phyloP scores from a whole-genome alignment of 2,329 filamentous ascomycete genomes.

The Colletotrichum melonis region DNA sequence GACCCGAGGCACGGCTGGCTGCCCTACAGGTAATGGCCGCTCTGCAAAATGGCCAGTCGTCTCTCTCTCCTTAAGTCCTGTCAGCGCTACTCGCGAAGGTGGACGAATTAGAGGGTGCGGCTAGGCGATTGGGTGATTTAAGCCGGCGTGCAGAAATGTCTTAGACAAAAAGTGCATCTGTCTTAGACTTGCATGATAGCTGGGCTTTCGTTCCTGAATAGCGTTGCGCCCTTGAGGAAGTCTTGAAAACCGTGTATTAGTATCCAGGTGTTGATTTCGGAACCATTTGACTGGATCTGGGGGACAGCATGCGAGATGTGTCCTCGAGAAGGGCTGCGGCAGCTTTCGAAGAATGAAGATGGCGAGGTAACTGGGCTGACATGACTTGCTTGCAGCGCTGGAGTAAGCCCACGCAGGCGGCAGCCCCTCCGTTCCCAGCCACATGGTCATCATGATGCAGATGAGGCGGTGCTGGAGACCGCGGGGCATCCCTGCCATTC shows the following conservation, averaged over 20 bases:
- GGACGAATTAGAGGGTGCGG: neutral
- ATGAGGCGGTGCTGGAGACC: conserved; percentile 26
- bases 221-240: neutral
- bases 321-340: neutral
- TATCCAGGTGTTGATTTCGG: neutral
- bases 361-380: neutral
- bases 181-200: conserved; percentile 28
- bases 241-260: neutral
- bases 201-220: conserved; percentile 21
- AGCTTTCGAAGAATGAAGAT: neutral
- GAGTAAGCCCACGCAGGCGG: neutral
- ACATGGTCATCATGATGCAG: conserved; percentile 2
- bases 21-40: neutral
- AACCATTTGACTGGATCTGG: neutral
- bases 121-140: conserved; percentile 19
- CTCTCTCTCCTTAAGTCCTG: neutral
- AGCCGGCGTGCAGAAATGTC: conserved; percentile 12
- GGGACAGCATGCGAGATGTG: neutral
- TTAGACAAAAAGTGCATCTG: conserved; percentile 15
- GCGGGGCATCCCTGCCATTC: conserved; percentile 14
- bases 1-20: conserved; percentile 11
- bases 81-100: conserved; percentile 19
- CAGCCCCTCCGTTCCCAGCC: neutral
- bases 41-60: neutral
- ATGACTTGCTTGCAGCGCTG: neutral